phyloP scores from a whole-genome alignment of 148 eudicot genomes.

The Drosera capensis region DNA sequence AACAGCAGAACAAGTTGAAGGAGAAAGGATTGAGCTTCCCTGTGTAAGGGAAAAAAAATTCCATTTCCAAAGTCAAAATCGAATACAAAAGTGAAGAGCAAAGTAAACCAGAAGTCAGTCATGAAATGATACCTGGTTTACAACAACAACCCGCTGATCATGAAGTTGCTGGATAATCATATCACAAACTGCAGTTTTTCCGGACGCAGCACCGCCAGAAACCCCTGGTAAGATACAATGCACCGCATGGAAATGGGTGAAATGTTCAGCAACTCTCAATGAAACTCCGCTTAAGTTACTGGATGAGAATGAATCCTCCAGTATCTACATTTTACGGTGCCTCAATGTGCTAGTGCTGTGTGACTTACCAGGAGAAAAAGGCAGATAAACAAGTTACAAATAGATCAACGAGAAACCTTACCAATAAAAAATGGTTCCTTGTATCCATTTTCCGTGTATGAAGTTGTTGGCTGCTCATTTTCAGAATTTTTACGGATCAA shows the following conservation, averaged over 20 bases:
- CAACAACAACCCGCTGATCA: slow-evolving; percentile 98
- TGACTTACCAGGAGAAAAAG: background rate
- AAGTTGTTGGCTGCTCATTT: slow-evolving; percentile 46
- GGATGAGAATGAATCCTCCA: no score
- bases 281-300: no score
- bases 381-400: no score
- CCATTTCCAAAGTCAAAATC: background rate
- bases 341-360: background rate
- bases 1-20: background rate
- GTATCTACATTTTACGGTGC: background rate
- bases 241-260: background rate
- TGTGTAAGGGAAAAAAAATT: background rate
- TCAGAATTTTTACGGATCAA: slow-evolving; percentile 29
- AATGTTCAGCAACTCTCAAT: background rate
- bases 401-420: slow-evolving; percentile 24
- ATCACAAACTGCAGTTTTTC: slow-evolving; percentile 96
- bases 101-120: background rate
- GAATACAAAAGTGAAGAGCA: background rate
- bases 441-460: slow-evolving; percentile 42
- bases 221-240: slow-evolving; percentile 47
- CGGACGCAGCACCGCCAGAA: slow-evolving; percentile 98
- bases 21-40: background rate
- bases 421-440: slow-evolving; percentile 94
- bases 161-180: slow-evolving; percentile 97
- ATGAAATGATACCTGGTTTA: slow-evolving; percentile 58